Base-by-base conservation (phyloP, 1,284 basidiomycete genomes). In the Prillingera fragicola region DNA sequence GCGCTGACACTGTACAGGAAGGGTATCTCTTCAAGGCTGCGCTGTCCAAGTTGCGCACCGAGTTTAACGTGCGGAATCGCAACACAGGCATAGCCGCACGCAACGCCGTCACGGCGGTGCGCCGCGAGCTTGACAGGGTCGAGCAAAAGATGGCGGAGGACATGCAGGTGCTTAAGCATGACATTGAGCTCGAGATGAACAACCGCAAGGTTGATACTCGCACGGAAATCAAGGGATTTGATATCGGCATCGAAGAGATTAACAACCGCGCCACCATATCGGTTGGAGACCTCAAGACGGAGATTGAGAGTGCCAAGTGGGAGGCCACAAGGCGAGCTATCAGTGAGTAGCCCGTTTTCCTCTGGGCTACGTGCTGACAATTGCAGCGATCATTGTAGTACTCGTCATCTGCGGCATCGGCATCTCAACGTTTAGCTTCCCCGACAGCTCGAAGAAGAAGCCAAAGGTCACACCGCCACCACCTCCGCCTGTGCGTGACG, bases 21-120 rank as follows among this genome's bases (percentile, higher is more conserved):
- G 89, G 90, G 9, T 98, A 98, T 66, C 76, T 98, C 23, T 96
- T 96, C 71, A 82, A 83, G 41, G 94, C 95, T 8, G 95, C 95
- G 0, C 70, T 97, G 24, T 87, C 88, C 1, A 92, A 98, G 68
- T 75, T 96, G 31, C 80, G 89, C 17, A 85, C 88, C 8, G 94
- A 96, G 63, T 79, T 89, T 31, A 83, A 85, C 8, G 81, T 91
- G 54, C 80, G 81, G 42, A 84, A 85, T 3, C 80, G 86, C 45
- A 95, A 90, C 61, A 90, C 95, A 60, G 84, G 81, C 14, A 81
- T 89, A 10, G 78, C 85, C 5, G 78, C 96, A 50, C 79, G 82
- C n/a, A 78, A 87, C 5, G 77, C 85, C 39, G 83, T 85, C 2
- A 75, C 80, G 9, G 80, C 84, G 0, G 76, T 96, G 12, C 79